These are phyloP conservation scores for Candida qinlingensis DNA, from an alignment of 805 yeast species.

Conservation along the genomic window DNA sequence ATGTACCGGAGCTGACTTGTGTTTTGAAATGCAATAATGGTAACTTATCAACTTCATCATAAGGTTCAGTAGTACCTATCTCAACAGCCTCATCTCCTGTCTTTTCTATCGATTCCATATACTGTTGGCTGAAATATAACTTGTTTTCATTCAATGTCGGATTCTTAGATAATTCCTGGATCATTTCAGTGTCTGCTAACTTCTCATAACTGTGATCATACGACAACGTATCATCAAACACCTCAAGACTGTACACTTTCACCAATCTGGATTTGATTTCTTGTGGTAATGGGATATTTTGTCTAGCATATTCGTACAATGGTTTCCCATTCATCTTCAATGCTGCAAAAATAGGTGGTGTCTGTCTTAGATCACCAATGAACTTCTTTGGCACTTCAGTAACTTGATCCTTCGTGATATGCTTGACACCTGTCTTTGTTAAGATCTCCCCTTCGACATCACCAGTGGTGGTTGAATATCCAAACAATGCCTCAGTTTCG, in stretches of 20 bases:
- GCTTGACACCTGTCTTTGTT: conserved; percentile 49
- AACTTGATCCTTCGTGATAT: conserved; percentile 50
- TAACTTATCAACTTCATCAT: conserved; percentile 32
- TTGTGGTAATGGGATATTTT: conserved; percentile 77
- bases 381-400: conserved; percentile 52
- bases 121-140: conserved; percentile 55
- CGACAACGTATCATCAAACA: conserved; percentile 49
- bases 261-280: conserved; percentile 77
- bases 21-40: conserved; percentile 72
- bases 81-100: conserved; percentile 36
- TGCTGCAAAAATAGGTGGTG: conserved; percentile 95
- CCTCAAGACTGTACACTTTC: conserved; percentile 46
- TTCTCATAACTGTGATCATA: conserved; percentile 47
- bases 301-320: conserved; percentile 88
- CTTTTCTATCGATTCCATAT: conserved; percentile 37
- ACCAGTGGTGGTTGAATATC: conserved; percentile 89
- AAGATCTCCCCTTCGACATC: conserved; percentile 85
- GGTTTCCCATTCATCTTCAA: conserved; percentile 93
- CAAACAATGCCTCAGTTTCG: conserved; percentile 79
- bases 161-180: conserved; percentile 32
- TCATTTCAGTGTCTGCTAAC: conserved; percentile 21
- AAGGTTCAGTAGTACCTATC: conserved; percentile 33
- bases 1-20: conserved; percentile 90
- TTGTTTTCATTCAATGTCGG: conserved; percentile 54
- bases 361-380: conserved; percentile 76